Evolutionary conservation across 2,329 filamentous ascomycete species (phyloP).

Genomic region (Ophiognomonia clavigignenti-juglandacearum): DNA sequence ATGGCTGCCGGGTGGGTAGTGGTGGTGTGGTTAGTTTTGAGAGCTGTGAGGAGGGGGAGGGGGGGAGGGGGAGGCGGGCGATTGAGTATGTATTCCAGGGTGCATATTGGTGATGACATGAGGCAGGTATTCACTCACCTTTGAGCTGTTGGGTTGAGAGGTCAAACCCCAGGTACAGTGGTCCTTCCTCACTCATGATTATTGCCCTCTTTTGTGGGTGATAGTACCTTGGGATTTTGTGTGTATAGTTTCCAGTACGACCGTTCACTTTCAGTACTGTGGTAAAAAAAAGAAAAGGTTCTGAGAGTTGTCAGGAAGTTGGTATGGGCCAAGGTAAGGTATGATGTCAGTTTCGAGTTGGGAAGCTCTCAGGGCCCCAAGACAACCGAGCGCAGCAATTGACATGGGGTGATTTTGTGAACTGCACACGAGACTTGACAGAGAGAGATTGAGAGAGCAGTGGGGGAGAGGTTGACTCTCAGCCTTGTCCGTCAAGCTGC

Average conservation of each 20-base stretch:
- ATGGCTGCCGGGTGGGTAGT: slow-evolving; percentile 51
- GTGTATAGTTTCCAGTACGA: too few species aligned
- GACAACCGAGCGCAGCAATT: too few species aligned
- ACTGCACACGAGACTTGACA: too few species aligned
- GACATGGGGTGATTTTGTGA: too few species aligned
- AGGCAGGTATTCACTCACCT: too few species aligned
- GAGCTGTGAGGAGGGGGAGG: neutral
- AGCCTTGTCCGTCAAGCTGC: too few species aligned
- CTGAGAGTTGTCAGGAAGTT: too few species aligned
- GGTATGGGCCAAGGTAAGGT: too few species aligned
- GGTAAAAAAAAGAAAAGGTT: neutral
- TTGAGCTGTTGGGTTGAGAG: slow-evolving; percentile 96
- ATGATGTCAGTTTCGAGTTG: neutral
- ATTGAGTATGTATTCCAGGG: too few species aligned
- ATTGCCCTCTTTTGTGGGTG: slow-evolving; percentile 11
- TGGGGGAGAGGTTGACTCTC: slow-evolving; percentile 11
- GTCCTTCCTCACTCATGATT: slow-evolving; percentile 30
- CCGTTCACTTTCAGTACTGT: too few species aligned
- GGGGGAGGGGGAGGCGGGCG: neutral
- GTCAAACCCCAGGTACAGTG: slow-evolving; percentile 88
- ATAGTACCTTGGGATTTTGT: neutral
- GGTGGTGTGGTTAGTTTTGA: neutral
- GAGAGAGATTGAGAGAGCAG: too few species aligned
- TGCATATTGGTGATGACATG: too few species aligned
- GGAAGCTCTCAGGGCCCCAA: neutral